Conservation (phyloP, 495 filamentous ascomycete genomes). For the Aspergillus hancockii region DNA sequence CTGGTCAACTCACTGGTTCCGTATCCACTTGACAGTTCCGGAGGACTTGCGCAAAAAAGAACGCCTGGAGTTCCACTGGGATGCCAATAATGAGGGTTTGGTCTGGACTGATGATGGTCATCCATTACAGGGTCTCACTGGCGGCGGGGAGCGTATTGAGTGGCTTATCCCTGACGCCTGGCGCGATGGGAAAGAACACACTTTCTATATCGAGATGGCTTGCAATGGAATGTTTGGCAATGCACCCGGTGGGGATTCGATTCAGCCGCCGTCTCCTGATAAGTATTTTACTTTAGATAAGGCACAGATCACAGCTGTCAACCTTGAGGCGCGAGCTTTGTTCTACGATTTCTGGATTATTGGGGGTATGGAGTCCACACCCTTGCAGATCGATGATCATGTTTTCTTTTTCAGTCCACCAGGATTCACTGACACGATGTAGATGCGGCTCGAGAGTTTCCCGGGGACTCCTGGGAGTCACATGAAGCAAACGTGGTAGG, state of each 20-base stretch:
- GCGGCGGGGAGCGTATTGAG: slow-evolving; percentile 84
- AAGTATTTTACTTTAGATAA: slow-evolving; percentile 71
- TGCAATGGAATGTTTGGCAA: slow-evolving; percentile 99
- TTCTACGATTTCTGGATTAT: slow-evolving; percentile 96
- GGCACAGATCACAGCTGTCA: slow-evolving; percentile 89
- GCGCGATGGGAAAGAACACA: slow-evolving; percentile 82
- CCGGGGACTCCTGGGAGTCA: slow-evolving; percentile 77
- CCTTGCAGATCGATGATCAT: not conserved
- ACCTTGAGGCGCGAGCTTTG: slow-evolving; percentile 78
- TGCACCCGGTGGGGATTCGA: slow-evolving; percentile 77
- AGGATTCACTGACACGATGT: not conserved
- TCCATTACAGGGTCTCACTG: slow-evolving; percentile 88
- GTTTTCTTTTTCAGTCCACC: not conserved
- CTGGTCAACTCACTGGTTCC: slow-evolving; percentile 99
- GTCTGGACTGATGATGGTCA: slow-evolving; percentile 87
- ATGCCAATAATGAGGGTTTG: slow-evolving; percentile 86
- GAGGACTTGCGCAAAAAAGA: slow-evolving; percentile 67
- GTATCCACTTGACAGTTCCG: slow-evolving; percentile 75
- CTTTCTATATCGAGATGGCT: slow-evolving; percentile 95
- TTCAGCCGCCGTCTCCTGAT: slow-evolving; percentile 85
- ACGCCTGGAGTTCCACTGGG: slow-evolving; percentile 92
- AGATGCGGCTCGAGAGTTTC: slow-evolving; percentile 81
- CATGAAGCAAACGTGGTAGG: slow-evolving; percentile 81
- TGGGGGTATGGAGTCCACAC: slow-evolving; percentile 43
- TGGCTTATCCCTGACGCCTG: slow-evolving; percentile 84